Conservation (phyloP, 2,329 filamentous ascomycete genomes). For the Trichoderma pleuroti region DNA sequence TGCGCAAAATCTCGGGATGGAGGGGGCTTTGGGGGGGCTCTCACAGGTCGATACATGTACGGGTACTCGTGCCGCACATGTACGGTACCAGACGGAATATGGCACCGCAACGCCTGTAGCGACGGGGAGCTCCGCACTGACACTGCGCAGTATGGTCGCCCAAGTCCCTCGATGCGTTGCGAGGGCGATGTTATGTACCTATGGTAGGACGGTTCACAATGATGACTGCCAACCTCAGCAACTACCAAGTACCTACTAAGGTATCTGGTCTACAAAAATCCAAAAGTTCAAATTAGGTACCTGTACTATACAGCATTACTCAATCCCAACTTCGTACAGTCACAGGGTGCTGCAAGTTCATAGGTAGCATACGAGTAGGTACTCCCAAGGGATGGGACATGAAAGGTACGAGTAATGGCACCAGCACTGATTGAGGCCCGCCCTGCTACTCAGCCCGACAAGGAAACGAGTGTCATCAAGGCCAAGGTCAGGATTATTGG, state of each 20-base stretch:
- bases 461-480: background rate
- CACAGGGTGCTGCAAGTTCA: background rate
- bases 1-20: conserved; percentile 11
- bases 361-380: no score
- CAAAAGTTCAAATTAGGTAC: no score
- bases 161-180: no score
- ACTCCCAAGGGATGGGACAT: background rate
- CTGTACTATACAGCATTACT: no score
- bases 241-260: background rate
- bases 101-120: background rate
- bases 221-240: background rate
- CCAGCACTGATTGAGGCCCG: background rate
- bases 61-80: background rate
- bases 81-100: background rate
- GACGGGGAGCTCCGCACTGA: background rate
- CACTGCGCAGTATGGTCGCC: background rate
- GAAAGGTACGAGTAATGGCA: background rate
- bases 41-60: background rate
- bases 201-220: background rate
- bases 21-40: no score
- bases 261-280: no score
- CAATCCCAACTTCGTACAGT: background rate
- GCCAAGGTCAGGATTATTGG: background rate
- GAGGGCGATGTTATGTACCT: no score
- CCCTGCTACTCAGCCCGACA: background rate